A percentile compares a stretch with the other conserved stretches of the same genome.
phyloP scores from a whole-genome alignment of 2,329 filamentous ascomycete species.

The Exophiala sideris region DNA sequence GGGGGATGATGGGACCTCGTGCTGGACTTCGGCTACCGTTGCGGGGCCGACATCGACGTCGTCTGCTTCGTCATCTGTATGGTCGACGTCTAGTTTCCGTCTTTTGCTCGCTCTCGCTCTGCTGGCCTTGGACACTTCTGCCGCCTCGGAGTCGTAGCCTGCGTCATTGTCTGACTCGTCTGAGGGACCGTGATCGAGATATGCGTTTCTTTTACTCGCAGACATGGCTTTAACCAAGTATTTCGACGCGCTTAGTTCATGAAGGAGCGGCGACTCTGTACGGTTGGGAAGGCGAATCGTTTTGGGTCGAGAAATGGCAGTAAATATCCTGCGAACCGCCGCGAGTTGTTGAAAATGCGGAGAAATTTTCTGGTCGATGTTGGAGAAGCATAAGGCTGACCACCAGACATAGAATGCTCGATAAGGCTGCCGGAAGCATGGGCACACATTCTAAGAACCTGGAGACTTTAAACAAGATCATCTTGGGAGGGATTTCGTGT shows the following conservation, averaged over 20 bases:
- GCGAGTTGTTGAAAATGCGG: slow-evolving; percentile 1
- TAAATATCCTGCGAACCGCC: background rate
- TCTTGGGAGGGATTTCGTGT: background rate
- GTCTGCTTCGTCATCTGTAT: slow-evolving; percentile 33
- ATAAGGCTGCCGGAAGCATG: too few relatives aligned
- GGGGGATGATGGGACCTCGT: background rate
- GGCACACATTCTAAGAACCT: too few relatives aligned
- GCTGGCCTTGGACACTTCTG: slow-evolving; percentile 37
- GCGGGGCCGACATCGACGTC: slow-evolving; percentile 5
- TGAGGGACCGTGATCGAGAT: slow-evolving; percentile 32
- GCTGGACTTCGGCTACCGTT: slow-evolving; percentile 28
- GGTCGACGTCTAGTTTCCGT: slow-evolving; percentile 21
- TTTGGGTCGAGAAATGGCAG: too few relatives aligned
- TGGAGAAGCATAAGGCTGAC: background rate
- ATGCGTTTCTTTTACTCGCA: slow-evolving; percentile 11
- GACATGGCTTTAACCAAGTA: slow-evolving; percentile 3
- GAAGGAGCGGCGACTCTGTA: too few relatives aligned
- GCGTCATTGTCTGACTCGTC: slow-evolving; percentile 39
- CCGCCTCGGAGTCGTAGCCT: slow-evolving; percentile 47
- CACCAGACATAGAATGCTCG: too few relatives aligned
- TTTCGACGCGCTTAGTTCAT: background rate
- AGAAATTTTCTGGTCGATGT: slow-evolving; percentile 7
- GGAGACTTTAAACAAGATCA: too few relatives aligned
- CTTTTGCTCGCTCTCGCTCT: slow-evolving; percentile 22
- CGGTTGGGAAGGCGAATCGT: too few relatives aligned